These are phyloP conservation scores for Diospyros lotus DNA, from an alignment of 148 eudicot genomes.

Conservation along the genomic window DNA sequence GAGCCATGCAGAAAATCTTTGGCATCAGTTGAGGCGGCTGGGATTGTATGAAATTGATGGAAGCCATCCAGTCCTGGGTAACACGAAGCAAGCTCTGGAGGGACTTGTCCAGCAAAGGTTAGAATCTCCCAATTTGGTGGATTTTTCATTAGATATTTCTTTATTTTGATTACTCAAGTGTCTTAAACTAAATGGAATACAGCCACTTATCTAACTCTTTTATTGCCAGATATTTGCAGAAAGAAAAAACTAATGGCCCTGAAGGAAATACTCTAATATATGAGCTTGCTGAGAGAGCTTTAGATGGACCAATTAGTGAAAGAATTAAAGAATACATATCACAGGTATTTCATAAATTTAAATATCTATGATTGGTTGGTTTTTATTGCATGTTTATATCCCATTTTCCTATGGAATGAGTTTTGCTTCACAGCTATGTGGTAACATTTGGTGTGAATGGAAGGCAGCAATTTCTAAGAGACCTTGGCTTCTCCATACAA, in stretches of 20 bases:
- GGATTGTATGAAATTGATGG: constrained; percentile 79
- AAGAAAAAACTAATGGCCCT: constrained; percentile 82
- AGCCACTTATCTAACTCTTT: not conserved
- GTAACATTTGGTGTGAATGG: not conserved
- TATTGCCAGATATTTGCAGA: constrained; percentile 65
- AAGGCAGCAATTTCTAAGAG: not conserved
- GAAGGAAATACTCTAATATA: constrained; percentile 69
- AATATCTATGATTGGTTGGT: not conserved
- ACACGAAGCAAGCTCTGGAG: constrained; percentile 67
- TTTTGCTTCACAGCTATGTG: not conserved
- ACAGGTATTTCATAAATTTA: constrained; percentile 27
- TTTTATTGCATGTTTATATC: not conserved
- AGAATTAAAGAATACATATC: constrained; percentile 58
- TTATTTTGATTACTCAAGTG: not conserved
- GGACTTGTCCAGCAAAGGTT: constrained; percentile 88
- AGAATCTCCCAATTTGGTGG: constrained; percentile 9
- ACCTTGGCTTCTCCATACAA: not conserved
- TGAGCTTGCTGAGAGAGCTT: constrained; percentile 95
- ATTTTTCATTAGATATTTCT: not conserved
- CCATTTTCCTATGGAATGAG: not conserved
- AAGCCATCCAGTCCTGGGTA: constrained; percentile 63
- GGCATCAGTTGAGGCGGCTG: constrained; percentile 86
- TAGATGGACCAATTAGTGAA: constrained; percentile 55
- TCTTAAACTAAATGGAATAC: not conserved
- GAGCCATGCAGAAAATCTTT: constrained; percentile 56